Base-by-base conservation (phyloP, 306 rosid species). In the Gastrolobium villosum region DNA sequence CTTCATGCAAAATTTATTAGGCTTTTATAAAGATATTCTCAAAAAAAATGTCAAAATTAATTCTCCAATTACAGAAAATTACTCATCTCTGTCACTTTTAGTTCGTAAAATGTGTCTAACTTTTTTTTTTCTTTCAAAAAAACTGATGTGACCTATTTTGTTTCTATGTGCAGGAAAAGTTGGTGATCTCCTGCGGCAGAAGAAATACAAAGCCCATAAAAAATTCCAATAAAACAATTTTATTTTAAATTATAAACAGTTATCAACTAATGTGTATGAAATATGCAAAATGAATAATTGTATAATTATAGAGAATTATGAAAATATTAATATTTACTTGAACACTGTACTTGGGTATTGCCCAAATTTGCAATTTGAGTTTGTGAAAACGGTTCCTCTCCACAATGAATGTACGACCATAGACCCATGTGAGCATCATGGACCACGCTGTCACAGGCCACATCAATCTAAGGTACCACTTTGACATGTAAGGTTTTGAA, bases 351-450 rank as follows among this genome's bases (percentile, higher is more conserved):
- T 87, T 85, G 6, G 93, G 95, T 3, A 92, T 39, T 2, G 81
- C 80, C 97, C 97, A 92, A 32, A 93, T 85, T 72, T 92, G 97
- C 0, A 92, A 9, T 7, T 26, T 88, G 52, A 90, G 89, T 15
- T 78, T 83, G 10, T 79, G 8, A 48, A 88, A 87, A 4, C 15
- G 75, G 63, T 90, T 84, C 9, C 86, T 87, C 77, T 90, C 95
- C 2, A 76, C 20, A 10, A 77, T 62, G 35, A 92, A 87, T 2
- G 92, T 76, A 0, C 70, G 78, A 5, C 83, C 90, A 68, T 55
- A 85, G 32, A 80, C 57, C 85, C 90, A 72, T 56, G 84, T 80
- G 49, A 82, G 68, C 0, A 87, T 10, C 78, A 84, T 78, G 36
- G 90, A 87, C 79, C 65, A 84, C 2, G 65, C 20, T 1, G 98